Conservation (phyloP, 148 eudicot genomes). For the Arctostaphylos glauca region DNA sequence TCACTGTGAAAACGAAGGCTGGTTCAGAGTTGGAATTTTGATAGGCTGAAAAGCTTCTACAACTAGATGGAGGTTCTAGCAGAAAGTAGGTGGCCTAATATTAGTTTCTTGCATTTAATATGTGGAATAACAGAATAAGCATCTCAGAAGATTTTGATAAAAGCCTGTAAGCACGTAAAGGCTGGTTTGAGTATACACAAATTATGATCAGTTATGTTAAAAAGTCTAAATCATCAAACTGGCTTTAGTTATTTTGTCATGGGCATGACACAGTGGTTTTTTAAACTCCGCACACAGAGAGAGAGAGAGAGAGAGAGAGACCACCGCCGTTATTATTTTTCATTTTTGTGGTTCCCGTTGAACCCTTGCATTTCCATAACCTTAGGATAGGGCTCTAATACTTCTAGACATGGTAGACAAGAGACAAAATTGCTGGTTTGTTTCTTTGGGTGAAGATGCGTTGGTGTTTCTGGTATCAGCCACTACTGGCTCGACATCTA, state of each 20-base stretch:
- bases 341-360: neutral
- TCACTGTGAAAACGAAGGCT: too few species aligned
- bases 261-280: neutral
- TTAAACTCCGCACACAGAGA: too few species aligned
- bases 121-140: neutral
- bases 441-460: neutral
- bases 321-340: neutral
- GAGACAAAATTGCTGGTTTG: neutral
- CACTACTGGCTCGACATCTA: neutral
- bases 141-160: neutral
- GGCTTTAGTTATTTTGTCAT: neutral
- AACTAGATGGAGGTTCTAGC: too few species aligned
- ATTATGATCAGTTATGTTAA: neutral
- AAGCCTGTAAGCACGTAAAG: neutral
- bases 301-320: neutral
- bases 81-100: neutral
- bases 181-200: neutral
- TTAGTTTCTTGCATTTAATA: neutral
- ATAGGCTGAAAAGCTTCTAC: neutral
- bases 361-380: neutral
- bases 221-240: neutral
- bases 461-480: neutral
- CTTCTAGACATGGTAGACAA: neutral
- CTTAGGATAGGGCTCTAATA: neutral
- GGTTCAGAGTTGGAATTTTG: neutral